A percentile compares a stretch with the other conserved stretches of the same genome.
These are phyloP conservation scores for Guadua angustifolia DNA, from an alignment of 176 grass and related monocot genomes.

Conservation along the genomic window DNA sequence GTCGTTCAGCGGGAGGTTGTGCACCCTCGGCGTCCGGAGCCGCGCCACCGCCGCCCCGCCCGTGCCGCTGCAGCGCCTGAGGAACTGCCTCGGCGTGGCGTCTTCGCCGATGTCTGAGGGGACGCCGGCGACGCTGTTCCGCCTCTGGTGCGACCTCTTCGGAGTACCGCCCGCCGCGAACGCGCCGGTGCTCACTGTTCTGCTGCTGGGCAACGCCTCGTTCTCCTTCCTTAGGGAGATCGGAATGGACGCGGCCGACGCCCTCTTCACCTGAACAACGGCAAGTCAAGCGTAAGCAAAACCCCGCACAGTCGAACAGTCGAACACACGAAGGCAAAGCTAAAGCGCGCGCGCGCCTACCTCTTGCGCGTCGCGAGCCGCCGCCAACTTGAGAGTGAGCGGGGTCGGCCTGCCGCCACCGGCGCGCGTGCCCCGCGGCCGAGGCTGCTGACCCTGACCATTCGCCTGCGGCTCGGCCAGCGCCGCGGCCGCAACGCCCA, in stretches of 20 bases:
- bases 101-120: slow-evolving; percentile 19
- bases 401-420: not conserved
- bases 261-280: slow-evolving; percentile 16
- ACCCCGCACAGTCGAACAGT: too few relatives aligned
- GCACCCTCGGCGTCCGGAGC: slow-evolving; percentile 33
- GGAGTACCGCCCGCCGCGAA: not conserved
- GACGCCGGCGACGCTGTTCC: slow-evolving; percentile 39
- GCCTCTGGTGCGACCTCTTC: slow-evolving; percentile 26
- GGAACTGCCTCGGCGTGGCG: slow-evolving; percentile 46
- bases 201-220: slow-evolving; percentile 36
- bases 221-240: slow-evolving; percentile 40
- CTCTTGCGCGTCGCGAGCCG: slow-evolving; percentile 2
- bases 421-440: not conserved
- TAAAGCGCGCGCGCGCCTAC: not conserved
- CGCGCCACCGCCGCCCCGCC: slow-evolving; percentile 23
- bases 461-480: not conserved
- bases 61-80: slow-evolving; percentile 53
- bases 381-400: not conserved
- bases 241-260: not conserved
- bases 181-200: slow-evolving; percentile 15
- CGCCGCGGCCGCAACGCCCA: not conserved
- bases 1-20: slow-evolving; percentile 42
- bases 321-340: not conserved
- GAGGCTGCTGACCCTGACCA: not conserved
- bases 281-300: not conserved